Base-by-base conservation (phyloP, 345 rosid species). In the Linum usitatissimum region DNA sequence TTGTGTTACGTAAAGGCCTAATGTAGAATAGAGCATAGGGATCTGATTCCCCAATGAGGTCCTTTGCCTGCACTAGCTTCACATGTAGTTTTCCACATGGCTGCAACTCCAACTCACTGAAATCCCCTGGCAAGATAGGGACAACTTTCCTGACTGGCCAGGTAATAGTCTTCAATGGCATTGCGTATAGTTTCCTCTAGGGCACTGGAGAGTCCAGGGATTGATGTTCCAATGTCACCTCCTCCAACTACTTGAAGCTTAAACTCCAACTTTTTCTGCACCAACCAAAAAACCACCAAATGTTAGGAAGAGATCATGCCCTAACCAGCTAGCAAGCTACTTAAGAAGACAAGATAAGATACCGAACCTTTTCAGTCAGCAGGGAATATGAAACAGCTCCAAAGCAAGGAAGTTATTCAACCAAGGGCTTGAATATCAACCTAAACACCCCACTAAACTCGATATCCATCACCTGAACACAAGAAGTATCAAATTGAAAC, bases 401-500 rank as follows among this genome's bases (percentile, higher is more conserved):
- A 74, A 94, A 94, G 83, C 99, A 85, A 72, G 99, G 99, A 65
- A 94, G 81, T 70, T 90, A 95, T 12, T 81, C 78, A 70, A 94
- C 97, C 28, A 90, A 76, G n/a, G 99, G 99, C 87, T 80, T 90
- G 71, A 94, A 90, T 65, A 90, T 88, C 79, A 94, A 81, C 82
- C 99, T 86, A 81, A 94, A 94, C 75, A 94, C 90, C 78, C 99
- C 99, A 58, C 97, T 86, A 72, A 94, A 94, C 75, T 90, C 96
- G 64, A 90, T 81, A 77, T 94, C 78, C 77, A 86, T 94, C 68
- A 94, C 97, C 99, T 94, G 69, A 57, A 62, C 55, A 66, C 23
- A 73, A 78, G 71, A 54, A 23, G 28, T 23, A 23, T 23, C 28
- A 23, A 23, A 23, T 23, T 23, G 28, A 23, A 23, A 2, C 28